These are phyloP conservation scores for Ogataea trehalophila DNA, from an alignment of 805 yeast species.

Conservation along the genomic window DNA sequence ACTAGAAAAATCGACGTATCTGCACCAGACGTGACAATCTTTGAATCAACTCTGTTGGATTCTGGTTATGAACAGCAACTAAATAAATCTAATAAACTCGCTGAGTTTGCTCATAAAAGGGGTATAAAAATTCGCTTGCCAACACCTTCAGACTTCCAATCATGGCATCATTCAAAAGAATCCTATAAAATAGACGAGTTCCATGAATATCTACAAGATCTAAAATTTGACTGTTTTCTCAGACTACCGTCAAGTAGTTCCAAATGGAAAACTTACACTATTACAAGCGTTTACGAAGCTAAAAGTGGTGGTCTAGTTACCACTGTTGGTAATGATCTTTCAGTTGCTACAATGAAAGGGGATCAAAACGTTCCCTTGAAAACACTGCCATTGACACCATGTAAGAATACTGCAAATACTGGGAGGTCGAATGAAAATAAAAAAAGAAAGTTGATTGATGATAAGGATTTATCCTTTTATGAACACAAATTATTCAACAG, in stretches of 20 bases:
- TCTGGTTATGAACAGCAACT: not conserved
- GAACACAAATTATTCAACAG: too few relatives aligned
- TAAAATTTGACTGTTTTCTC: not conserved
- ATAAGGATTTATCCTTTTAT: too few relatives aligned
- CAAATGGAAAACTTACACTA: not conserved
- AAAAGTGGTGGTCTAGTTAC: not conserved
- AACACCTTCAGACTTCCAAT: not conserved
- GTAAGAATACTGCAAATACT: too few relatives aligned
- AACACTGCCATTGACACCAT: too few relatives aligned
- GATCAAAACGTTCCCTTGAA: too few relatives aligned
- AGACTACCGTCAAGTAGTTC: not conserved
- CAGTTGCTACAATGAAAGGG: too few relatives aligned
- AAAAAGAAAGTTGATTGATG: too few relatives aligned
- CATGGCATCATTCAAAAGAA: not conserved
- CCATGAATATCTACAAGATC: not conserved
- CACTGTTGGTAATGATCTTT: too few relatives aligned
- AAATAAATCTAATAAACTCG: not conserved
- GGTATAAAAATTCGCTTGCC: not conserved
- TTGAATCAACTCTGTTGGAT: not conserved
- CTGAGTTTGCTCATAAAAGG: not conserved
- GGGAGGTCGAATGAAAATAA: too few relatives aligned
- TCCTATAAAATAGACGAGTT: not conserved
- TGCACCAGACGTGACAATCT: not conserved
- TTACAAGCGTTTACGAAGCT: not conserved
- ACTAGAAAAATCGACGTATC: not conserved